A percentile compares a stretch with the other conserved stretches of the same genome.
Evolutionary conservation across 1,284 basidiomycete species (phyloP).

Genomic region (Cerioporus squamosus): DNA sequence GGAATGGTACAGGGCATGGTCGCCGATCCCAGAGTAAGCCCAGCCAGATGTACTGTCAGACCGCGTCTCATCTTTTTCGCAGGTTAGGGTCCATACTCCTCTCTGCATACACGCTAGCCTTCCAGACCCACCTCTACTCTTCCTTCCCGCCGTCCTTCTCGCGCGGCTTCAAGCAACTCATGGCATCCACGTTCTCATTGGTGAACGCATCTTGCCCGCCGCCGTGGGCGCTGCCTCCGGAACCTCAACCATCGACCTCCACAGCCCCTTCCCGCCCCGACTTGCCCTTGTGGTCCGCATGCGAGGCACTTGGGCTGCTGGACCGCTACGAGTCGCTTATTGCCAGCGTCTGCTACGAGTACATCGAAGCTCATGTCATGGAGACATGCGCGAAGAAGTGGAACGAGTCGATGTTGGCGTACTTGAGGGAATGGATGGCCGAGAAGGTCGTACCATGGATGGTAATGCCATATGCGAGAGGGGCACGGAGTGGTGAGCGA

Average conservation of each 20-base stretch:
- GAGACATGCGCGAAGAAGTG: slow-evolving; percentile 72
- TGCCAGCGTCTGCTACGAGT: slow-evolving; percentile 82
- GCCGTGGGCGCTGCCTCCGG: slow-evolving; percentile 23
- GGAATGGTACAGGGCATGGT: slow-evolving; percentile 73
- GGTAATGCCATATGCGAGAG: slow-evolving; percentile 75
- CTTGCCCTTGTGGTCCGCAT: slow-evolving; percentile 57
- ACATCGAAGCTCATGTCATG: slow-evolving; percentile 76
- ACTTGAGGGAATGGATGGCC: slow-evolving; percentile 75
- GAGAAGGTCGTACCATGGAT: slow-evolving; percentile 84
- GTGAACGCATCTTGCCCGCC: slow-evolving; percentile 25
- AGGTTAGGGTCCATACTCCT: slow-evolving; percentile 66
- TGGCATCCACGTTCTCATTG: slow-evolving; percentile 57
- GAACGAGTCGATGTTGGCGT: slow-evolving; percentile 66
- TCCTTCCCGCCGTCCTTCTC: slow-evolving; percentile 68
- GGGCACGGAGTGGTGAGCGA: slow-evolving; percentile 56
- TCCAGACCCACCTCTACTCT: slow-evolving; percentile 73
- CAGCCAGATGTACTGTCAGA: neutral
- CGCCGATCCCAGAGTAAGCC: slow-evolving; percentile 60
- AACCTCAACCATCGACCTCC: neutral
- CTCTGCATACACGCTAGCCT: slow-evolving; percentile 63
- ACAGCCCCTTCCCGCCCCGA: slow-evolving; percentile 32
- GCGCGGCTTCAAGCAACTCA: slow-evolving; percentile 64
- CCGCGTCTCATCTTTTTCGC: slow-evolving; percentile 9
- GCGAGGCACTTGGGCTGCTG: slow-evolving; percentile 77
- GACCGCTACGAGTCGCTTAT: slow-evolving; percentile 87